Base-by-base conservation (phyloP, 1,139 yeast genomes). In the Blastobotrys indianensis region DNA sequence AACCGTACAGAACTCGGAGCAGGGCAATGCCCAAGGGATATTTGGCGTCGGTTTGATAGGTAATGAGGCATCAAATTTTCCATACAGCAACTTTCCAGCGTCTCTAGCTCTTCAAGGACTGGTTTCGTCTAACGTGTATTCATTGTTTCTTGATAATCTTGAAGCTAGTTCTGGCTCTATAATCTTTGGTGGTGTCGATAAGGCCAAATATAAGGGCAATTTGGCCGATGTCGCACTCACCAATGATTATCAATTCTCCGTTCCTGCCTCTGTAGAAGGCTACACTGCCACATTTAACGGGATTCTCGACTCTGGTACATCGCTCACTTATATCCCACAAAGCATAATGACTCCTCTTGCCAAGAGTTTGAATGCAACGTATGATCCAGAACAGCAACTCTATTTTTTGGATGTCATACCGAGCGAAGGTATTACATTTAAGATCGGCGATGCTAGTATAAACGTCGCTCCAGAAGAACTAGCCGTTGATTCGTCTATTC, bases 221-320 rank as follows among this genome's bases (percentile, higher is more conserved):
- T 65, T 77, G 7, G 37, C 37, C 25, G 51, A 51, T 7, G 61
- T 66, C n/a, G 65, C 64, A 23, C 17, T 54, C 15, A 50, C 51
- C 10, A 35, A 42, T 13, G n/a, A 32, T 20, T 9, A 15, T 8
- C n/a, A 48, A 2, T 50, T 49, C 32, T 25, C 39, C 13, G 55
- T 50, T 11, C 35, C 35, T 3, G 44, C 45, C n/a, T 11, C 15
- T 11, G 33, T 44, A 8, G 42, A 40, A 16, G 41, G 48, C 7
- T 29, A 41, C 10, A 13, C 51, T n/a, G 40, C 51, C 34, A 48
- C 58, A 7, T 37, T 51, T 10, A 37, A 45, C 12, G 45, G 42
- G 81, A 78, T 15, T 57, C 63, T 83, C 31, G 92, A 83, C 62
- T 75, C 85, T 2, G 90, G 90, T 39, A 75, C 87, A n/a, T 77